Evolutionary conservation across 192 early-diverging fungal species (phyloP), one percentile per base, ranked within the genome.

Genomic region (Backusella circina): DNA sequence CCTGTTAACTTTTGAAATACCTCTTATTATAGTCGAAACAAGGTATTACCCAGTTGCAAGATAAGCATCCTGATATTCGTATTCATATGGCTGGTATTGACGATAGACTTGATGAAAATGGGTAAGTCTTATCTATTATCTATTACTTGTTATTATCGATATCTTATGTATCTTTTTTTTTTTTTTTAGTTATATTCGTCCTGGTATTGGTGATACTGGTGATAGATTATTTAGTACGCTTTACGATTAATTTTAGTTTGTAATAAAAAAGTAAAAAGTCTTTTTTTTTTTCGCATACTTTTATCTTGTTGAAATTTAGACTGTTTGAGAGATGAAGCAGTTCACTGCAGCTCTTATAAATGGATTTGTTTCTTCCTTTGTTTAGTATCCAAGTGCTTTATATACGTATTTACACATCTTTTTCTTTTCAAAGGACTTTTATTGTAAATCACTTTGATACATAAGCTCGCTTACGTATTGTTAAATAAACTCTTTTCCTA

Each of bases 141-240:
- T 28, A 30, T 50, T 37, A 28, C 5, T 10, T 44, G 39, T 50
- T 37, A 41, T 26, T 28, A 8, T 38, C 65, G 7, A 18, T 26
- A 32, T 23, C 37, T 57, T n/a, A 9, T 85, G 7, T 80, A 41
- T 30, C 31, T 44, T 5, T 37, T 38, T 16, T 39, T 26, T 26
- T 36, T 32, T 30, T 66, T 28, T 31, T 39, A 79, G 74, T 50
- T 77, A 80, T 65, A 84, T 86, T 68, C 57, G 67, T 26, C 83
- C 78, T 26, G 83, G 80, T 21, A 80, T 91, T 70, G 91, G 91
- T 26, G 91, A 93, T 80, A 86, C 85, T 67, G 91, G 91, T 57
- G 91, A 93, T 76, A 84, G 91, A 38, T 81, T 93, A 69, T 69
- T 65, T 64, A 78, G 67, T 37, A 78, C 77, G 1, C 54, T 15